A percentile compares a stretch with the other conserved stretches of the same genome.
Evolutionary conservation across 768 basidiomycete species (phyloP).

Genomic region (Mycena rosella): DNA sequence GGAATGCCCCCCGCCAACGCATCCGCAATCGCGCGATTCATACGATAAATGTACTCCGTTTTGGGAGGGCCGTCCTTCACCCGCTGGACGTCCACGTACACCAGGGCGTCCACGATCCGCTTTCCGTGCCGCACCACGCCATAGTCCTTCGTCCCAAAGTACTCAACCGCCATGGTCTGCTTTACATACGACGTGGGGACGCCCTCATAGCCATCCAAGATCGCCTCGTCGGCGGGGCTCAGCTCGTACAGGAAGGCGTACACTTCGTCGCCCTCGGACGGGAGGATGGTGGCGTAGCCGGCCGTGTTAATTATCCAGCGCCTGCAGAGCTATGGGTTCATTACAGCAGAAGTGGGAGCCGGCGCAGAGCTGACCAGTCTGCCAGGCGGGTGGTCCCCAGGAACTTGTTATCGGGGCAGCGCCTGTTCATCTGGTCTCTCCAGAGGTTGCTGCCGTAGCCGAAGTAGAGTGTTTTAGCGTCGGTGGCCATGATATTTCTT

Average conservation of each 20-base stretch:
- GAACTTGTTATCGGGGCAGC: constrained; percentile 59
- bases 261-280: constrained; percentile 55
- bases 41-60: constrained; percentile 59
- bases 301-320: constrained; percentile 60
- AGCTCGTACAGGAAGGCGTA: constrained; percentile 60
- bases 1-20: constrained; percentile 55
- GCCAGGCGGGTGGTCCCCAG: constrained; percentile 54
- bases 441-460: constrained; percentile 67
- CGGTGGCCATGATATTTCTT: neutral
- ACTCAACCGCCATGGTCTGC: constrained; percentile 45
- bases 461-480: constrained; percentile 55
- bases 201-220: constrained; percentile 58
- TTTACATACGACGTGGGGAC: constrained; percentile 55
- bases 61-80: constrained; percentile 47
- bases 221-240: constrained; percentile 53
- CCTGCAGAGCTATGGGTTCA: constrained; percentile 45
- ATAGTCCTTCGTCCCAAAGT: constrained; percentile 27
- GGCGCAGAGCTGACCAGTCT: constrained; percentile 53
- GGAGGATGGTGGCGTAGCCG: constrained; percentile 61
- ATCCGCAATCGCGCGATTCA: constrained; percentile 61
- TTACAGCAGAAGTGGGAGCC: neutral
- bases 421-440: constrained; percentile 61
- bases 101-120: constrained; percentile 45
- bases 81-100: constrained; percentile 57
- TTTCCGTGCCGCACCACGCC: constrained; percentile 18